phyloP scores from a whole-genome alignment of 192 early-diverging fungal species.

The Coemansia erecta region DNA sequence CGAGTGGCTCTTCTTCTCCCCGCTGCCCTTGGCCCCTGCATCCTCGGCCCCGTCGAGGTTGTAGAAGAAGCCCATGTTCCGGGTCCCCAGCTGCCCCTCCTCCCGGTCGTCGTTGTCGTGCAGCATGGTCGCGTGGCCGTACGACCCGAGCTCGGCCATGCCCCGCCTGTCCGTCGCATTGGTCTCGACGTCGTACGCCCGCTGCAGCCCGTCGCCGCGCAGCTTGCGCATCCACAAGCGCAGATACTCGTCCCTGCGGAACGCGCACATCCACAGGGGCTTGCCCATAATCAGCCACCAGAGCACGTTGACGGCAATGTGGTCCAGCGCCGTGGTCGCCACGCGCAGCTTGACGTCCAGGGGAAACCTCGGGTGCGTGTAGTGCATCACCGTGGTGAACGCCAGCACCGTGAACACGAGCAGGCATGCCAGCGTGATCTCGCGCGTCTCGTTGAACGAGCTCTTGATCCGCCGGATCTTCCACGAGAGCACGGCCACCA shows the following conservation, averaged over 20 bases:
- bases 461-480: conserved; percentile 46
- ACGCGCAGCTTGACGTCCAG: conserved; percentile 19
- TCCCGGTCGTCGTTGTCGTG: background rate
- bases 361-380: conserved; percentile 19
- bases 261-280: background rate
- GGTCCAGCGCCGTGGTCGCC: conserved; percentile 32
- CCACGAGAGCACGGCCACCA: conserved; percentile 29
- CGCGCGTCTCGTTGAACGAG: conserved; percentile 51
- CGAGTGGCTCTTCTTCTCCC: background rate
- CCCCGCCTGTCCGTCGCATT: background rate
- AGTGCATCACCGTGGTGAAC: conserved; percentile 36
- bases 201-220: conserved; percentile 4
- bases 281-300: conserved; percentile 21
- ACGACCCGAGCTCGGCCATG: background rate
- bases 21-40: background rate
- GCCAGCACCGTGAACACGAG: conserved; percentile 24
- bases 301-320: conserved; percentile 22
- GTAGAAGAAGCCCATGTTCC: conserved; percentile 1
- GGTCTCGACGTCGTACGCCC: conserved; percentile 15
- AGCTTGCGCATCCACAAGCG: conserved; percentile 2
- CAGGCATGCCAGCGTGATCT: conserved; percentile 20
- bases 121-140: conserved; percentile 1
- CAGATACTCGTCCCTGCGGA: background rate
- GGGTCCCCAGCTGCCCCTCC: no score
- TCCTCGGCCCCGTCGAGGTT: background rate